Conservation (phyloP, 306 rosid genomes). For the Prunus kanzakura region DNA sequence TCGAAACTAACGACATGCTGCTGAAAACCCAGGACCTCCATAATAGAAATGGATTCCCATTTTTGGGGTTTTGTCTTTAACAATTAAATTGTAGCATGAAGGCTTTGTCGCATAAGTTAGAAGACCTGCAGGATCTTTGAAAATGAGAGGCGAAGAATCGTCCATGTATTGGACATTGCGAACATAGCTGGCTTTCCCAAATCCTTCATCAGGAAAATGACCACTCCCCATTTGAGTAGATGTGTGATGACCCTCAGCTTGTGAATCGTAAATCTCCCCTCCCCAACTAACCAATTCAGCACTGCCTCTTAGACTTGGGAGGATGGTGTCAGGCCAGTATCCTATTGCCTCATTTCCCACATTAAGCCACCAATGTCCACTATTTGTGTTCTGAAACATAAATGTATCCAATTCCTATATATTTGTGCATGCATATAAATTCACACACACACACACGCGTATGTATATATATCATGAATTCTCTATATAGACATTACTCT, state of each 20-base stretch:
- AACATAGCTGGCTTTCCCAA: slow-evolving; percentile 19
- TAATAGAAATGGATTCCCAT: slow-evolving; percentile 13
- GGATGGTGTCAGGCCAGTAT: slow-evolving; percentile 28
- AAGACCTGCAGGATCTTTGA: background rate
- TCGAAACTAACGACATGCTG: background rate
- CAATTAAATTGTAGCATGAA: slow-evolving; percentile 10
- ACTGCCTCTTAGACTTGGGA: background rate
- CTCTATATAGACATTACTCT: no score
- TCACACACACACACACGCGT: no score
- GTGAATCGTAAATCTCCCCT: slow-evolving; percentile 17
- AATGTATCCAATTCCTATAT: background rate
- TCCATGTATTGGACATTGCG: slow-evolving; percentile 10
- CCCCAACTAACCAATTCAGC: background rate
- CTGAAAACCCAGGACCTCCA: slow-evolving; percentile 26
- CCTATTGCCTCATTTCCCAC: slow-evolving; percentile 7
- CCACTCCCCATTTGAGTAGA: slow-evolving; percentile 35
- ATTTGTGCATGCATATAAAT: no score
- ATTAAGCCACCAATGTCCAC: slow-evolving; percentile 32
- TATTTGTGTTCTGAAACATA: background rate
- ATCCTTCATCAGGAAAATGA: slow-evolving; percentile 21
- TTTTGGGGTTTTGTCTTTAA: background rate
- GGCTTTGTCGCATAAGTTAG: background rate
- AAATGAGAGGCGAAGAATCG: background rate
- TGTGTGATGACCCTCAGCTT: slow-evolving; percentile 8
- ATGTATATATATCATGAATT: no score